These are phyloP conservation scores for Saururus chinensis DNA, from an alignment of 164 flowering plant genomes.

Conservation along the genomic window DNA sequence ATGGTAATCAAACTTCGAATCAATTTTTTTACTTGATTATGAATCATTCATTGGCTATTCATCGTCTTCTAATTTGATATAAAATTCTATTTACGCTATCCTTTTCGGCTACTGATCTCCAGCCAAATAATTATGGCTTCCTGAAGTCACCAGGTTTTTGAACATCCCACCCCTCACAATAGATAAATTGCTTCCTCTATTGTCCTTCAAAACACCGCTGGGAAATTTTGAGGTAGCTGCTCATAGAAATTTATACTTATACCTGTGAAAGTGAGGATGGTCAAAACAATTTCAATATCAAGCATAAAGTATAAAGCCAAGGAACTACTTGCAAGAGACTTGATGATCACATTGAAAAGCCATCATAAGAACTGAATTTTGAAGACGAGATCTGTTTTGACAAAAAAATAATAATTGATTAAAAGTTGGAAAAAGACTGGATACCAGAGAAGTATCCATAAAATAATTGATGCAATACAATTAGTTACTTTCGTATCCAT, in stretches of 20 bases:
- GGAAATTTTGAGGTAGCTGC: slow-evolving; percentile 94
- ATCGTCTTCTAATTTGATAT: slow-evolving; percentile 79
- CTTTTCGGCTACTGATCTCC: slow-evolving; percentile 82
- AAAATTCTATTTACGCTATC: slow-evolving; percentile 89
- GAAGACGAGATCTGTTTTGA: no score
- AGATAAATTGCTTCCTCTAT: slow-evolving; percentile 85
- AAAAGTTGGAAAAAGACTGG: slow-evolving; percentile 40
- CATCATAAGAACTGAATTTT: slow-evolving; percentile 59
- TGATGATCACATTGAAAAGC: slow-evolving; percentile 65
- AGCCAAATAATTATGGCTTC: slow-evolving; percentile 40
- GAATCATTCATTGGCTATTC: slow-evolving; percentile 23
- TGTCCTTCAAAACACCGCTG: slow-evolving; percentile 68
- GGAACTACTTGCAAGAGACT: slow-evolving; percentile 58
- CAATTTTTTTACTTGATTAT: no score
- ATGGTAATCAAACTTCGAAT: no score
- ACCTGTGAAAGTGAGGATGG: slow-evolving; percentile 28
- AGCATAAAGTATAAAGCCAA: no score
- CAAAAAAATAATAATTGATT: slow-evolving; percentile 77
- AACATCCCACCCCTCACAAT: slow-evolving; percentile 92
- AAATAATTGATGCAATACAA: no score
- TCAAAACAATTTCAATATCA: no score
- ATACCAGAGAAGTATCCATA: no score
- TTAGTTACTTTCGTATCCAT: no score
- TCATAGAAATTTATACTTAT: slow-evolving; percentile 82
- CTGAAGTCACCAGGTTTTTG: slow-evolving; percentile 81